phyloP scores from a whole-genome alignment of 805 yeast species.

The Kluyveromyces siamensis region DNA sequence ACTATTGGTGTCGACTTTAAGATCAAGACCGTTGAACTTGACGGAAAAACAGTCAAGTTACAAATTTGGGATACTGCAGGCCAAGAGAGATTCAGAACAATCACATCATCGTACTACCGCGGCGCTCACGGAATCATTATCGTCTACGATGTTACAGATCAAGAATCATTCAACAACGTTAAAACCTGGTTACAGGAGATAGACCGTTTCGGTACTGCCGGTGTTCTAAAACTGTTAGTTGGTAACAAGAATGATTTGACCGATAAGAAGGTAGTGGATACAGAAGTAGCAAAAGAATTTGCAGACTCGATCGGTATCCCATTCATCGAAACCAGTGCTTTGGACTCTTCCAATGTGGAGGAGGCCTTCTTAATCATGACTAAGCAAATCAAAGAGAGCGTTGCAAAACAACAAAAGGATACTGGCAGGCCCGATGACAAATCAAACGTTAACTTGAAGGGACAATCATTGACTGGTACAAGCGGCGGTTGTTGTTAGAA shows the following conservation, averaged over 20 bases:
- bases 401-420: constrained; percentile 55
- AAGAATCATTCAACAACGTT: constrained; percentile 90
- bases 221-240: constrained; percentile 89
- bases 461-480: constrained; percentile 45
- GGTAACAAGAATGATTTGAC: constrained; percentile 94
- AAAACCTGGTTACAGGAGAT: constrained; percentile 98
- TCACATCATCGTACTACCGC: constrained; percentile 93
- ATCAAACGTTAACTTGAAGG: constrained; percentile 63
- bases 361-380: constrained; percentile 99
- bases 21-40: constrained; percentile 83
- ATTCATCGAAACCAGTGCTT: constrained; percentile 92
- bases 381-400: constrained; percentile 92
- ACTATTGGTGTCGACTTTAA: constrained; percentile 97
- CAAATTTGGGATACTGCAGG: constrained; percentile 99
- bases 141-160: constrained; percentile 97
- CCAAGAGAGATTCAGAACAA: constrained; percentile 96
- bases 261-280: constrained; percentile 92
- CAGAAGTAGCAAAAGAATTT: constrained; percentile 93
- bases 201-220: constrained; percentile 96
- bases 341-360: constrained; percentile 92
- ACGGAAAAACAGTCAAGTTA: constrained; percentile 93
- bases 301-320: constrained; percentile 89
- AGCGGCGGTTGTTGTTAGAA: constrained; percentile 43
- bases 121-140: constrained; percentile 98
- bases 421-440: constrained; percentile 36